Conservation (phyloP, 345 rosid genomes). For the Ceriops tagal region DNA sequence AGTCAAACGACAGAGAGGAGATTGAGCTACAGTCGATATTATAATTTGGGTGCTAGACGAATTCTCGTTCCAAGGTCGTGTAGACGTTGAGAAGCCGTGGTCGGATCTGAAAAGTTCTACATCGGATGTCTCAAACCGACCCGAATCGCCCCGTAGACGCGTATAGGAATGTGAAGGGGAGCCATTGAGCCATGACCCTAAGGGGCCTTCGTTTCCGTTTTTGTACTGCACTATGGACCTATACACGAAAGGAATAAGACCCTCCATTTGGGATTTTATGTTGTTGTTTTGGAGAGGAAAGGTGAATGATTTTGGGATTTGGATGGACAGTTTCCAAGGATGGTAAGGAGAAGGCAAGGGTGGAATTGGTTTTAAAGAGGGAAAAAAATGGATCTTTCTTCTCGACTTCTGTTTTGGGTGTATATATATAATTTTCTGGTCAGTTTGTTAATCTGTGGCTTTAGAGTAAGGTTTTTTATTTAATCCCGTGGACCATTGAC, state of each 20-base stretch:
- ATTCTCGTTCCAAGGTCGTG: constrained; percentile 17
- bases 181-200: constrained; percentile 41
- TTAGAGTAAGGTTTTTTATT: constrained; percentile 31
- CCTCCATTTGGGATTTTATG: constrained; percentile 47
- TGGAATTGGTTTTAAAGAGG: constrained; percentile 26
- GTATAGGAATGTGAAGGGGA: constrained; percentile 74
- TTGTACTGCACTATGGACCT: constrained; percentile 40
- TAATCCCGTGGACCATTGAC: too few relatives aligned
- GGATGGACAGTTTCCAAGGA: not conserved
- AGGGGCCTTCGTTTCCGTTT: constrained; percentile 44
- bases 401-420: not conserved
- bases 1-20: constrained; percentile 48
- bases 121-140: constrained; percentile 56
- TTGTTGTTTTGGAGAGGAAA: constrained; percentile 11
- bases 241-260: constrained; percentile 35
- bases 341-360: not conserved
- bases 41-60: constrained; percentile 33
- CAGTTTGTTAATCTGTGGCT: constrained; percentile 38
- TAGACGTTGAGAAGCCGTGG: constrained; percentile 29
- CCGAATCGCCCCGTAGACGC: constrained; percentile 82
- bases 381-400: not conserved
- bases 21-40: constrained; percentile 51
- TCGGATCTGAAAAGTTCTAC: constrained; percentile 40
- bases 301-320: constrained; percentile 11
- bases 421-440: not conserved